Evolutionary conservation across 108 stramenopile genomes (phyloP).

Genomic region (Halocafeteria seosinensis): DNA sequence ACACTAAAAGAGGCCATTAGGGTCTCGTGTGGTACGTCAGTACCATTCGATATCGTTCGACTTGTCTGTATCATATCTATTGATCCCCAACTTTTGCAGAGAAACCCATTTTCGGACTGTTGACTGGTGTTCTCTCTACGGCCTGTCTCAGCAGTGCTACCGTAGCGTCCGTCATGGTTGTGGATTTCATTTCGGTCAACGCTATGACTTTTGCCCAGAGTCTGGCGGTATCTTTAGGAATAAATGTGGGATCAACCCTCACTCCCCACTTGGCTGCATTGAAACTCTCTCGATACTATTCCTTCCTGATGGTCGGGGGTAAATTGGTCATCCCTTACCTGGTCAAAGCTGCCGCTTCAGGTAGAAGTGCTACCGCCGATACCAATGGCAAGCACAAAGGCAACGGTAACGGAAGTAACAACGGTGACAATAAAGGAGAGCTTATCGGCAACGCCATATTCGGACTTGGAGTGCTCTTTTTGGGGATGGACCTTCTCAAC

Average conservation of each 20-base stretch:
- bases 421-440: not conserved
- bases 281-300: not conserved
- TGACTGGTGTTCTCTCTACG: not conserved
- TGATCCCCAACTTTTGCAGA: not conserved
- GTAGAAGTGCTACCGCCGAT: no score
- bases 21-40: no score
- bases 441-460: not conserved
- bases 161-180: not conserved
- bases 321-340: not conserved
- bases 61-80: no score
- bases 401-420: no score
- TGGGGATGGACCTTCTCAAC: not conserved
- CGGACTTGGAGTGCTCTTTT: not conserved
- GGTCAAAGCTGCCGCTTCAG: no score
- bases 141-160: not conserved
- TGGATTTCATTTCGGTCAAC: not conserved
- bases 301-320: not conserved
- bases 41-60: no score
- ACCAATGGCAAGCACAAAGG: no score
- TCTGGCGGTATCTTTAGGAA: not conserved
- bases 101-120: not conserved
- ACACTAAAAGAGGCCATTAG: not conserved
- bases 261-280: not conserved
- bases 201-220: not conserved
- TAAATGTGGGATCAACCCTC: not conserved